These are phyloP conservation scores for Debaryomyces nepalensis DNA, from an alignment of 1,139 yeast genomes.

Conservation along the genomic window DNA sequence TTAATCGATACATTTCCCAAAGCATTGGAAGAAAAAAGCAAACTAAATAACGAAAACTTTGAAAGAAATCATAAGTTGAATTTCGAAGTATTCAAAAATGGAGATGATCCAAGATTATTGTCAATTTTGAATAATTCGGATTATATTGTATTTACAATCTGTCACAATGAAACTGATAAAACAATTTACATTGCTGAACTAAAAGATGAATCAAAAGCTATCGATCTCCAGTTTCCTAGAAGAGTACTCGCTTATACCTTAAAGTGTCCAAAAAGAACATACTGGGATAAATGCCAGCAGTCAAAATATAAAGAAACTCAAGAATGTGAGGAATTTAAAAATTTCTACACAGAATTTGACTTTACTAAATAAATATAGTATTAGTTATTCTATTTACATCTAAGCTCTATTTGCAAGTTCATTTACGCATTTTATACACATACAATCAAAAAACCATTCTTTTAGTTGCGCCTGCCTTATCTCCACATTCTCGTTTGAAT, in stretches of 20 bases:
- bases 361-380: slow-evolving; percentile 28
- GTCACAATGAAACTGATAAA: slow-evolving; percentile 18
- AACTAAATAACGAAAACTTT: slow-evolving; percentile 55
- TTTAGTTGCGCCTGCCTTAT: slow-evolving; percentile 49
- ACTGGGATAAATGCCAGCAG: slow-evolving; percentile 78
- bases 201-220: slow-evolving; percentile 27
- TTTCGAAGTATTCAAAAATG: slow-evolving; percentile 39
- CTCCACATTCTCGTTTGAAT: slow-evolving; percentile 43
- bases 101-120: slow-evolving; percentile 24
- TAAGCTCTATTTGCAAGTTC: background rate
- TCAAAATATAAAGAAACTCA: slow-evolving; percentile 56
- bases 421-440: slow-evolving; percentile 50
- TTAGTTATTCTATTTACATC: slow-evolving; percentile 1
- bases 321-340: slow-evolving; percentile 67
- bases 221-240: slow-evolving; percentile 82
- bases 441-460: slow-evolving; percentile 68
- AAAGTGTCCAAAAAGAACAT: slow-evolving; percentile 60
- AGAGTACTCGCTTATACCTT: slow-evolving; percentile 68
- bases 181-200: slow-evolving; percentile 31
- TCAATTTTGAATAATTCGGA: slow-evolving; percentile 40
- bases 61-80: slow-evolving; percentile 46
- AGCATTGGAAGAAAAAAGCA: slow-evolving; percentile 43
- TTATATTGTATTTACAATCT: slow-evolving; percentile 45
- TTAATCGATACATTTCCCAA: slow-evolving; percentile 40
- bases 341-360: slow-evolving; percentile 51